Evolutionary conservation across 495 filamentous ascomycete genomes (phyloP), one percentile per base, ranked within the genome.

Genomic region (Gamarada debralockiae): DNA sequence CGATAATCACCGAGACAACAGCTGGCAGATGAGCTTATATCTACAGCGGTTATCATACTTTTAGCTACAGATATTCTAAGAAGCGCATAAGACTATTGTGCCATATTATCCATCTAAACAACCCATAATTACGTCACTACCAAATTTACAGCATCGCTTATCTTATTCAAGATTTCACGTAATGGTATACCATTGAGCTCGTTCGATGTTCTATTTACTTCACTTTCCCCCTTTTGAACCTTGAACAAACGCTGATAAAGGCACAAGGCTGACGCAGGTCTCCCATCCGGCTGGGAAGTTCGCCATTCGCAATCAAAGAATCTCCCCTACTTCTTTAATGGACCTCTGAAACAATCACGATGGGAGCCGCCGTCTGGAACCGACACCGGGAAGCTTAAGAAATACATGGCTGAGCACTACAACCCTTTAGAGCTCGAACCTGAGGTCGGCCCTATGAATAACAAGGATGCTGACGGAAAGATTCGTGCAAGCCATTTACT

Each of bases 261-360:
- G 15, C 17, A 25, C n/a, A 51, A 84, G 78, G 68, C 75, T 59
- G 86, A 90, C 38, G 84, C 87, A 59, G 93, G 93, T 64, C 82
- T 98, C 48, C 93, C 93, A 39, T 65, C 79, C 4, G 77, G 82
- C 65, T 97, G 93, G 93, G 91, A 96, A 71, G 89, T 97, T 63
- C 89, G 91, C 61, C 89, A 92, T 71, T 95, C 88, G 66, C 92
- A 95, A 72, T 92, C 89, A 67, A 97, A 96, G 73, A 95, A 93
- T 69, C 87, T 97, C 14, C 93, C 93, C 31, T 98, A 98, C 74
- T 98, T 97, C 72, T 97, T 95, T 85, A 93, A 95, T 70, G 69
- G 85, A 22, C 66, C 67, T 21, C 87, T 87, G 42, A 90, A 88
- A 63, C 82, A 85, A 59, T 97, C 93, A 46, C 80, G 87, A 67